Conservation (phyloP, 345 rosid species). For the Acer campestre region DNA sequence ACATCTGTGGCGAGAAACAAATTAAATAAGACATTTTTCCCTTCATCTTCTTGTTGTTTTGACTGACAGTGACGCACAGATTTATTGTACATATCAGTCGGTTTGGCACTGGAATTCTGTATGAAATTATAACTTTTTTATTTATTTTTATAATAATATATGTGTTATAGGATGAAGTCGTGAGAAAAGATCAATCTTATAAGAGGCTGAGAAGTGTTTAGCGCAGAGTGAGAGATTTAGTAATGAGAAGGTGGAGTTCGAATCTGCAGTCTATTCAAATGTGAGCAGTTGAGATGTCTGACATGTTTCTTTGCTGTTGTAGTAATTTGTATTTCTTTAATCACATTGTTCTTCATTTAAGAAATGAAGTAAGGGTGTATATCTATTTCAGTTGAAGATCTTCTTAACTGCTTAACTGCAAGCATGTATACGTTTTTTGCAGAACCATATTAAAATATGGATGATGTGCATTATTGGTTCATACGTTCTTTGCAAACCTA, state of each 20-base stretch:
- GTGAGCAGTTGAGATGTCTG: constrained; percentile 36
- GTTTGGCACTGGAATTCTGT: neutral
- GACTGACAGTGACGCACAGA: neutral
- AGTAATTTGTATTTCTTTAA: too few relatives aligned
- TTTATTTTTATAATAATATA: neutral
- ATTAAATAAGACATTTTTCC: neutral
- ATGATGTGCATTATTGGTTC: too few relatives aligned
- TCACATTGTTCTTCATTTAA: too few relatives aligned
- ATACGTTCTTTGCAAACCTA: too few relatives aligned
- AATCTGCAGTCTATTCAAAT: constrained; percentile 75
- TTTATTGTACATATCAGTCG: neutral
- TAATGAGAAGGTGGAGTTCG: constrained; percentile 69
- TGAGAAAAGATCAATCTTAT: constrained; percentile 58
- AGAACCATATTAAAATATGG: too few relatives aligned
- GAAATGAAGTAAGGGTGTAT: too few relatives aligned
- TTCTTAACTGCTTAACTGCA: too few relatives aligned
- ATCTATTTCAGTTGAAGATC: too few relatives aligned
- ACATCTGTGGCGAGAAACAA: neutral
- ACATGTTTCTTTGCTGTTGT: too few relatives aligned
- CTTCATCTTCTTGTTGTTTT: neutral
- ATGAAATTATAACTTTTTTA: neutral
- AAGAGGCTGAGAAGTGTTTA: constrained; percentile 80
- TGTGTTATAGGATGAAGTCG: constrained; percentile 60
- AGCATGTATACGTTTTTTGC: too few relatives aligned
- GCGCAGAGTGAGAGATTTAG: constrained; percentile 63